Conservation (phyloP, 2,329 filamentous ascomycete species). For the Fulvia fulva region DNA sequence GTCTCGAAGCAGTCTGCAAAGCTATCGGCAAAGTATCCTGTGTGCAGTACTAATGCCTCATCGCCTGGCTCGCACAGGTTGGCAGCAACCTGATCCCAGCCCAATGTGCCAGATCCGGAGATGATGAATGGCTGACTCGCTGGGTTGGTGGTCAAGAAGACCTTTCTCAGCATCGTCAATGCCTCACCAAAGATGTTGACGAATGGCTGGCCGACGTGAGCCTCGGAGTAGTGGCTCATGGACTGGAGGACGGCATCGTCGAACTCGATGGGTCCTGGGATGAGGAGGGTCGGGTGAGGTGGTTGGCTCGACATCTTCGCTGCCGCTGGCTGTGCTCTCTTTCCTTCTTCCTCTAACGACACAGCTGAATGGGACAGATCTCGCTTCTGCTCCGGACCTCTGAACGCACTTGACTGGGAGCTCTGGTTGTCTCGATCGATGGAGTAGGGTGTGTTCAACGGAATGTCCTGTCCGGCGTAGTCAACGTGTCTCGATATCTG, state of each 20-base stretch:
- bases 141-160: slow-evolving; percentile 85
- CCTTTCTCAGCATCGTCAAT: slow-evolving; percentile 79
- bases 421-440: slow-evolving; percentile 52
- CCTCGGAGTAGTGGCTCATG: slow-evolving; percentile 95
- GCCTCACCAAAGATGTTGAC: slow-evolving; percentile 89
- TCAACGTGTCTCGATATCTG: slow-evolving; percentile 61
- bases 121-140: slow-evolving; percentile 86
- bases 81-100: slow-evolving; percentile 94
- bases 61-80: slow-evolving; percentile 89
- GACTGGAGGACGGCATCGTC: slow-evolving; percentile 93
- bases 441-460: slow-evolving; percentile 61
- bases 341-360: slow-evolving; percentile 26
- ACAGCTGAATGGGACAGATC: slow-evolving; percentile 24
- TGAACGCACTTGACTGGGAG: slow-evolving; percentile 27
- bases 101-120: slow-evolving; percentile 89
- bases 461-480: slow-evolving; percentile 49
- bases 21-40: slow-evolving; percentile 93
- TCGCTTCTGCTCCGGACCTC: slow-evolving; percentile 23
- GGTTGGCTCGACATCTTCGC: slow-evolving; percentile 56
- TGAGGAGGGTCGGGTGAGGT: slow-evolving; percentile 72
- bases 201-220: slow-evolving; percentile 85
- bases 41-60: slow-evolving; percentile 86
- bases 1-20: slow-evolving; percentile 89
- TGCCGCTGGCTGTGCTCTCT: slow-evolving; percentile 20
- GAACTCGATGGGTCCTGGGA: slow-evolving; percentile 96